Evolutionary conservation across 2,329 filamentous ascomycete genomes (phyloP), one percentile per base, ranked within the genome.

Genomic region (Aspergillus terreus): DNA sequence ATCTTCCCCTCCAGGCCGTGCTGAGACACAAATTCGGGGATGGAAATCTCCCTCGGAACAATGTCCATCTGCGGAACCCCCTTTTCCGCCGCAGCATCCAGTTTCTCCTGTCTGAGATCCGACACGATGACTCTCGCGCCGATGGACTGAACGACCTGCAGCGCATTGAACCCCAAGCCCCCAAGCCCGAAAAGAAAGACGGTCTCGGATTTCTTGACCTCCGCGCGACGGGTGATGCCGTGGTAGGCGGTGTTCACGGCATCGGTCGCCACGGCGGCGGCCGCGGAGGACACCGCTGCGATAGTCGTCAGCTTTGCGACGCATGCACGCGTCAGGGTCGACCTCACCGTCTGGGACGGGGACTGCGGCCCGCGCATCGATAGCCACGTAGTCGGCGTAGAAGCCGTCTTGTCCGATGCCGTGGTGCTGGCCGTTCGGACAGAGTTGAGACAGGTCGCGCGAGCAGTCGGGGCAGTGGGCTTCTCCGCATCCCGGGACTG

Each of bases 361-460:
- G 10, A 66, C 55, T 3, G 64, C 65, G 1, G 56, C 62, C 14
- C 63, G 54, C 6, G 49, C 50, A 46, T 63, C 55, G 9, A 67
- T 55, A 4, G 45, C 62, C 0, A 72, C 68, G 36, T 70, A 76
- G 0, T 73, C 70, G 1, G 74, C 72, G 42, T 71, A 74, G 35
- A 73, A 74, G 0, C 74, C 74, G 27, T 76, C 69, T 45, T 75
- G 71, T 0, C 74, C 74, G 17, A 77, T 74, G 0, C 74, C 74
- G 1, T 74, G 74, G 52, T 76, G 73, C 42, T 70, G 68, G 0
- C 71, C 52, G 11, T 6, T 12, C 0, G 57, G 51, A 27, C 57
- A 59, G 2, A 59, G 47, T 47, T 75, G 71, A 3, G 65, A 51
- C 1, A 76, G 53, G 35, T 72, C 70, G 0, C 69, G 64, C 2